phyloP scores from a whole-genome alignment of 768 basidiomycete genomes.

The Omphalotus guepiniiformis region DNA sequence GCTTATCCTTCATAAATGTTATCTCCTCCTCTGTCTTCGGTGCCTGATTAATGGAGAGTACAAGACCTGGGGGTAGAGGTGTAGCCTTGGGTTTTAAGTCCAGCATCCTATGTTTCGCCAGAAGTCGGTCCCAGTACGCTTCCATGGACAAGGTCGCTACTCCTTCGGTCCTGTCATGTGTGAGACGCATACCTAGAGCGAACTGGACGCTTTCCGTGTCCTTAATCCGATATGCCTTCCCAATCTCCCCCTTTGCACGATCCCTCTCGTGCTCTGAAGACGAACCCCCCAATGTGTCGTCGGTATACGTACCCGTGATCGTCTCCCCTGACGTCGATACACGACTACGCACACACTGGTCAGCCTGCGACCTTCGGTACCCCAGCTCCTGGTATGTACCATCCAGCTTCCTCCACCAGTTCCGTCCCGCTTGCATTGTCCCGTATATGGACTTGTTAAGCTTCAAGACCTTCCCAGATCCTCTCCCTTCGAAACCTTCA shows the following conservation, averaged over 20 bases:
- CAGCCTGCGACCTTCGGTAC: conserved; percentile 5
- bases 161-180: conserved; percentile 1
- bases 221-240: not conserved
- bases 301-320: conserved; percentile 6
- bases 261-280: conserved; percentile 4
- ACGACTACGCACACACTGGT: conserved; percentile 7
- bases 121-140: conserved; percentile 8
- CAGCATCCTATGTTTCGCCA: conserved; percentile 9
- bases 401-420: conserved; percentile 10
- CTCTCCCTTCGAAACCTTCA: conserved; percentile 14
- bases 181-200: conserved; percentile 7
- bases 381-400: conserved; percentile 9
- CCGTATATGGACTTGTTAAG: conserved; percentile 10
- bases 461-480: conserved; percentile 1
- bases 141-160: conserved; percentile 3
- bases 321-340: not conserved
- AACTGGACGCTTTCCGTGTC: conserved; percentile 6
- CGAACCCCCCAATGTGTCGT: conserved; percentile 9
- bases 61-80: conserved; percentile 9
- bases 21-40: conserved; percentile 6
- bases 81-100: conserved; percentile 3
- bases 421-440: conserved; percentile 9
- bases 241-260: not conserved
- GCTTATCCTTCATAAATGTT: conserved; percentile 1
- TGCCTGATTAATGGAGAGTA: not conserved